Percentiles rank a stretch among this genome's conserved stretches.
phyloP scores from a whole-genome alignment of 1,284 basidiomycete genomes.

The Malassezia cuniculi region DNA sequence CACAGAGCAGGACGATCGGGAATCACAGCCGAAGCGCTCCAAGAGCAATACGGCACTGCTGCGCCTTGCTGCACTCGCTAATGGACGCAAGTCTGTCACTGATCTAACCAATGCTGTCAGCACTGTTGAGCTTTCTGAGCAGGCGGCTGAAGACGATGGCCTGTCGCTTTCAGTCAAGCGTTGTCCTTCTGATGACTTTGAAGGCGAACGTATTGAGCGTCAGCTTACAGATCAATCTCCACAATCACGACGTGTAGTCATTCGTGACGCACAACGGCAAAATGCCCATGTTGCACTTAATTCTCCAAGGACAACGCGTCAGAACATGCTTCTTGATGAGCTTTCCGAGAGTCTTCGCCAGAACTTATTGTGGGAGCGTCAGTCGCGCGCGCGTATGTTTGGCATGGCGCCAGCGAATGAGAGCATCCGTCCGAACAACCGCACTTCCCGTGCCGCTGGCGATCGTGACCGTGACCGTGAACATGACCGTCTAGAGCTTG shows the following conservation, averaged over 20 bases:
- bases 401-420: constrained; percentile 20
- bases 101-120: no score
- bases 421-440: neutral
- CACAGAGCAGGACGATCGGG: neutral
- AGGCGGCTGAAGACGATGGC: no score
- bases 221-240: no score
- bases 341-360: constrained; percentile 69
- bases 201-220: no score
- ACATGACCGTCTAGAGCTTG: constrained; percentile 16
- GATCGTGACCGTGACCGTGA: neutral
- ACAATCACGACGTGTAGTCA: no score
- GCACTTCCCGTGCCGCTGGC: neutral
- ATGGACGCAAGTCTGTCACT: no score
- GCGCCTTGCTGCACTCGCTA: constrained; percentile 8
- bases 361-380: constrained; percentile 70
- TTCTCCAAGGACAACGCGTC: constrained; percentile 68
- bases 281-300: constrained; percentile 56
- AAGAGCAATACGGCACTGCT: constrained; percentile 6
- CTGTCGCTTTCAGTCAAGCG: no score
- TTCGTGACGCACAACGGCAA: neutral
- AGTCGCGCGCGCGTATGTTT: constrained; percentile 37
- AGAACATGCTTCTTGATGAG: constrained; percentile 70
- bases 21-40: neutral
- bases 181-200: no score
- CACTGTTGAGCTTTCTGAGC: no score